Evolutionary conservation across 2,329 filamentous ascomycete species (phyloP).

Genomic region (Coniochaeta sp.): DNA sequence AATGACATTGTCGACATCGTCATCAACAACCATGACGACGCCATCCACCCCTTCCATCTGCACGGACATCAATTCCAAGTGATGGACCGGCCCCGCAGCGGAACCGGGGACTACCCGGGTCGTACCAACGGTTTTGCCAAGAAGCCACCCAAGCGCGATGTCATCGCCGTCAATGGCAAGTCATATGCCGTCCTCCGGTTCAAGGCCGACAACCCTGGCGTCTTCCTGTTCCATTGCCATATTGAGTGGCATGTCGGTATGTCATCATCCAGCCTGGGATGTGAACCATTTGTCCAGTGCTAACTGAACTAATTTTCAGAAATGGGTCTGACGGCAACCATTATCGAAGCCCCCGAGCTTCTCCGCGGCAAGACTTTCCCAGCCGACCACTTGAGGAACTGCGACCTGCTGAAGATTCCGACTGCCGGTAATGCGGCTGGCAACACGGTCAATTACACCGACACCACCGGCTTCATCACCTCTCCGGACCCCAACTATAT

Average conservation of each 20-base stretch:
- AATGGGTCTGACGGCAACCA: constrained; percentile 46
- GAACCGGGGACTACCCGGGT: constrained; percentile 27
- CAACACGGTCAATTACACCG: constrained; percentile 46
- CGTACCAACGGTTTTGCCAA: constrained; percentile 17
- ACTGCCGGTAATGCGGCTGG: constrained; percentile 60
- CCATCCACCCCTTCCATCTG: constrained; percentile 44
- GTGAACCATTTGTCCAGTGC: background rate
- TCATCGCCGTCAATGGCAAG: constrained; percentile 27
- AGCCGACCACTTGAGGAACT: constrained; percentile 43
- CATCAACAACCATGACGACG: constrained; percentile 39
- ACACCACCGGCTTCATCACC: constrained; percentile 45
- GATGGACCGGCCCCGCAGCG: constrained; percentile 29
- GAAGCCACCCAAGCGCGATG: constrained; percentile 27
- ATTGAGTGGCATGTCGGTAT: constrained; percentile 52
- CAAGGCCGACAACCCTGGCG: constrained; percentile 42
- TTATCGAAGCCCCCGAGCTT: constrained; percentile 49
- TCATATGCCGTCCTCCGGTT: constrained; percentile 45
- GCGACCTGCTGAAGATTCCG: constrained; percentile 36
- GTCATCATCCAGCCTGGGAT: background rate
- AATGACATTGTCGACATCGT: constrained; percentile 37
- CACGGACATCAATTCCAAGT: constrained; percentile 51
- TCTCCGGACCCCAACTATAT: constrained; percentile 36
- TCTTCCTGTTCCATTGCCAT: constrained; percentile 52
- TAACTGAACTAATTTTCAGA: background rate
- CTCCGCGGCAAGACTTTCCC: constrained; percentile 50